Percentiles rank a stretch among this genome's conserved stretches.
These are phyloP conservation scores for Carex parvula DNA, from an alignment of 176 grass and related monocot species.

Conservation along the genomic window DNA sequence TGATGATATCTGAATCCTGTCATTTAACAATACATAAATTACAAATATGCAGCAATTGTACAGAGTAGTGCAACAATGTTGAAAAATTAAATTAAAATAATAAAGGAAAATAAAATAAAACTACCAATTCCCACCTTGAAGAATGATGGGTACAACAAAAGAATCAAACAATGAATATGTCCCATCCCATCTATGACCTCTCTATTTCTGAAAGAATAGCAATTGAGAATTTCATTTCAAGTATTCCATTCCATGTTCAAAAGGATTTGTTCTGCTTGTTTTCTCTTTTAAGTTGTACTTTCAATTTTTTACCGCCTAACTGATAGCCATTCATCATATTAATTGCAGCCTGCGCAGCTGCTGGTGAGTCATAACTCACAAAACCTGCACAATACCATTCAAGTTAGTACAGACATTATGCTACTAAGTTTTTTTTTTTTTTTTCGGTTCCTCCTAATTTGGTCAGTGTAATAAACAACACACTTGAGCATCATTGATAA, in stretches of 20 bases:
- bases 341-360: conserved; percentile 72
- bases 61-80: conserved; percentile 25
- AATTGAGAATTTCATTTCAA: conserved; percentile 31
- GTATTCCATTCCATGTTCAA: conserved; percentile 43
- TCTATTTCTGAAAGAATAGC: conserved; percentile 34
- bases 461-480: background rate
- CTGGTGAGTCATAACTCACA: conserved; percentile 84
- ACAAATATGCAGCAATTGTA: conserved; percentile 35
- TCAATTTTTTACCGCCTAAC: conserved; percentile 87
- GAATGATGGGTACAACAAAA: conserved; percentile 27
- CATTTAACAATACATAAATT: conserved; percentile 32
- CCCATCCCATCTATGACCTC: conserved; percentile 31
- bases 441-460: background rate
- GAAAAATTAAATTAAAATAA: conserved; percentile 17
- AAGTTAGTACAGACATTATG: background rate
- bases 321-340: conserved; percentile 73
- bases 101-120: conserved; percentile 15
- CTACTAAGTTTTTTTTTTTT: background rate
- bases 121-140: conserved; percentile 31
- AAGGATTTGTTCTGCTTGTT: conserved; percentile 84
- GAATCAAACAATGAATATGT: conserved; percentile 32
- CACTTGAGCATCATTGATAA: background rate
- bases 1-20: conserved; percentile 30
- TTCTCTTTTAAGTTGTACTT: conserved; percentile 99
- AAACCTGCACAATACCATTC: conserved; percentile 51